A percentile compares a stretch with the other conserved stretches of the same genome.
phyloP scores from a whole-genome alignment of 2,329 filamentous ascomycete genomes.

The Fusarium drepaniforme region DNA sequence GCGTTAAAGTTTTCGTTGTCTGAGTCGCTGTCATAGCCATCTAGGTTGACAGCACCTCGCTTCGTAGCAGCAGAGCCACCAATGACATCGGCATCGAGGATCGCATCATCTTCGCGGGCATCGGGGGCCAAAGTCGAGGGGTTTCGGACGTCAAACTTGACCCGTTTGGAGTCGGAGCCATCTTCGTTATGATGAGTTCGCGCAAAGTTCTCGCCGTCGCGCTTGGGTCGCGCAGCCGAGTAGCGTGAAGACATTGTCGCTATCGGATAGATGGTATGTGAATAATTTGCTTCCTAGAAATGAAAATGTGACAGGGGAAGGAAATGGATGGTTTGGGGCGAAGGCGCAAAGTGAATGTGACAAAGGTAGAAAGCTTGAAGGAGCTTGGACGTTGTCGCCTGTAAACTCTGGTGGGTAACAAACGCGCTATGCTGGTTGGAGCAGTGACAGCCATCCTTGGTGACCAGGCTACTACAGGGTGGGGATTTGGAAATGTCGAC shows the following conservation, averaged over 20 bases:
- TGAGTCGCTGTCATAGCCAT: constrained; percentile 96
- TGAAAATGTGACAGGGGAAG: not conserved
- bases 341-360: constrained; percentile 24
- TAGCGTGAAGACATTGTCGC: constrained; percentile 66
- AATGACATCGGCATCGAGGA: constrained; percentile 93
- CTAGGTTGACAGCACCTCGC: constrained; percentile 93
- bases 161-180: constrained; percentile 74
- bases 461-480: not conserved
- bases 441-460: not conserved
- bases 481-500: not conserved
- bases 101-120: constrained; percentile 75
- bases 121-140: constrained; percentile 92
- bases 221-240: constrained; percentile 82
- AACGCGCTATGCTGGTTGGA: constrained; percentile 22
- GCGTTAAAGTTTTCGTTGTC: constrained; percentile 89
- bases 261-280: not conserved
- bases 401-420: not conserved
- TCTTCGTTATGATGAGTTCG: constrained; percentile 76
- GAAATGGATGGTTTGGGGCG: not conserved
- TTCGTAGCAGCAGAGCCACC: constrained; percentile 83
- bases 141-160: constrained; percentile 94
- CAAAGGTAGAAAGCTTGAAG: constrained; percentile 18
- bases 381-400: constrained; percentile 28
- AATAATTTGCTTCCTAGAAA: not conserved
- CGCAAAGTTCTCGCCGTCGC: constrained; percentile 84